A percentile compares a stretch with the other conserved stretches of the same genome.
These are phyloP conservation scores for Trichosporon faecale DNA, from an alignment of 1,284 basidiomycete species.

Conservation along the genomic window DNA sequence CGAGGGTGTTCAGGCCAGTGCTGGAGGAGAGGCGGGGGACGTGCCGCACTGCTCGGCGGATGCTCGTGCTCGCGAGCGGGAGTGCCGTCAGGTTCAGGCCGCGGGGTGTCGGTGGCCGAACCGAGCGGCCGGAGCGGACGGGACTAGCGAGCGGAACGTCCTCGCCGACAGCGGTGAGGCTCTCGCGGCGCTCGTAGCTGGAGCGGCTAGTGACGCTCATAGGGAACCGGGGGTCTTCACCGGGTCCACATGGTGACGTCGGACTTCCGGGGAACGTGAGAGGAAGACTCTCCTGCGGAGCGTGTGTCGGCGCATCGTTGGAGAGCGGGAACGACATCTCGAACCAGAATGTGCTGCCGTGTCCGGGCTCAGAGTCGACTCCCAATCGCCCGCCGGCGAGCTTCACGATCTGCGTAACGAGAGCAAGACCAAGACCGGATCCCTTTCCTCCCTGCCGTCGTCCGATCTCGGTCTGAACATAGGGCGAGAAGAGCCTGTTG, in stretches of 20 bases:
- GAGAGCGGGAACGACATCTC: neutral
- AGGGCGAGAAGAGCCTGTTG: slow-evolving; percentile 49
- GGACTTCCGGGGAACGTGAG: neutral
- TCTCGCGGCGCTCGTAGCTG: neutral
- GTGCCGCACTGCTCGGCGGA: neutral
- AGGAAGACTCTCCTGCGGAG: neutral
- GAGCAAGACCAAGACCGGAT: slow-evolving; percentile 78
- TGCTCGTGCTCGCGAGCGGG: neutral
- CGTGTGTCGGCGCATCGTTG: neutral
- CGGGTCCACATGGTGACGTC: neutral
- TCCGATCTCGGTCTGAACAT: slow-evolving; percentile 58
- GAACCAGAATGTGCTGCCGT: slow-evolving; percentile 50
- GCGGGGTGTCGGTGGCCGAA: neutral
- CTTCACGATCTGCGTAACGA: slow-evolving; percentile 86
- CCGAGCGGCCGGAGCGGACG: neutral
- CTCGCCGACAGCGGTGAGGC: neutral
- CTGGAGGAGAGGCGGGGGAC: slow-evolving; percentile 22
- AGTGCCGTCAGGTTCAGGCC: neutral
- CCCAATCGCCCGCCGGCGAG: slow-evolving; percentile 74
- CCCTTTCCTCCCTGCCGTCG: slow-evolving; percentile 81
- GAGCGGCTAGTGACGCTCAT: neutral
- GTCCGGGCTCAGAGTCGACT: slow-evolving; percentile 47
- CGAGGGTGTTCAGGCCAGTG: slow-evolving; percentile 27
- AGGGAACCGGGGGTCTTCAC: neutral
- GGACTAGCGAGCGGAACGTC: neutral